Evolutionary conservation across 225 moss, liverwort and hornwort species (phyloP).

Genomic region (Straminergon stramineum): DNA sequence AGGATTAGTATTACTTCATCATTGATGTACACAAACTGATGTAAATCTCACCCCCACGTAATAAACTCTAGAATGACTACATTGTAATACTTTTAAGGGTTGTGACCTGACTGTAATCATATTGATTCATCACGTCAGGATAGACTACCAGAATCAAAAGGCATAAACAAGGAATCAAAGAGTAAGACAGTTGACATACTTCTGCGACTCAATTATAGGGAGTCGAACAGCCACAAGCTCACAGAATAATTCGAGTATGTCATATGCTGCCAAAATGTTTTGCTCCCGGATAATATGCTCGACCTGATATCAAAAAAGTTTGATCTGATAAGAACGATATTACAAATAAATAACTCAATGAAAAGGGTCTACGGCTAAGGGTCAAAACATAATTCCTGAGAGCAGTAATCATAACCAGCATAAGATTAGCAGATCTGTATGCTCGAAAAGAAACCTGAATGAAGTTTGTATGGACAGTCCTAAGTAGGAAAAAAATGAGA

Average conservation of each 20-base stretch:
- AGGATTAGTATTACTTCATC: not conserved
- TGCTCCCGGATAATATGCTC: constrained; percentile 94
- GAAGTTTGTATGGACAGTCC: not conserved
- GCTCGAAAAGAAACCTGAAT: not conserved
- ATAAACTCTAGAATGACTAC: not conserved
- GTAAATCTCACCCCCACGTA: not conserved
- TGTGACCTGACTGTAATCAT: not conserved
- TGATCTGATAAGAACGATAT: not conserved
- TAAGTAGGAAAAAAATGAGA: not conserved
- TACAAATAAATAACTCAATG: not conserved
- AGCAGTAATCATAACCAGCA: not conserved
- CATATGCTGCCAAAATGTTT: constrained; percentile 94
- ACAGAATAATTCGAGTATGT: constrained; percentile 91
- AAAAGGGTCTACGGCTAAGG: not conserved
- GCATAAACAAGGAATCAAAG: not conserved
- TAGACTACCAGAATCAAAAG: not conserved
- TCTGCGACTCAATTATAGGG: constrained; percentile 94
- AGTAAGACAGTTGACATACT: constrained; percentile 35
- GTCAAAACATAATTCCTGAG: not conserved
- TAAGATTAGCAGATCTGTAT: not conserved
- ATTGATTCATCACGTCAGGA: not conserved
- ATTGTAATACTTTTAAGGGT: not conserved
- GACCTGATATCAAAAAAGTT: constrained; percentile 32
- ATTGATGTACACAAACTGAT: not conserved
- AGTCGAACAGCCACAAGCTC: constrained; percentile 93